phyloP scores from a whole-genome alignment of 73 alveolate species.

The Tetrahymena borealis region DNA sequence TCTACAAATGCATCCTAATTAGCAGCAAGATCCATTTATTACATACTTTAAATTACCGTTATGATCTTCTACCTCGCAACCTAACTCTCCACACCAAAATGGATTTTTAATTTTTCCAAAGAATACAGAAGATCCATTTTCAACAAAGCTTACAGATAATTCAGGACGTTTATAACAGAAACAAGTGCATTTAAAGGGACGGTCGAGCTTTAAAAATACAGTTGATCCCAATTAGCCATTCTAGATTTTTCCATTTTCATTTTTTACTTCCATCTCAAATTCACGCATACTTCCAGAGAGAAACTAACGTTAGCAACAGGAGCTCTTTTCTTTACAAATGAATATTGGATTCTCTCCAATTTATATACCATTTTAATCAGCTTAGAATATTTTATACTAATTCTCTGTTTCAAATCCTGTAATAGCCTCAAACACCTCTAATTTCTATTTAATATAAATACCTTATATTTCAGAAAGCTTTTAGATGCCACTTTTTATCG shows the following conservation, averaged over 20 bases:
- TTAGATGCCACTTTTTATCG: not conserved
- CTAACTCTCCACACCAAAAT: conserved; percentile 8
- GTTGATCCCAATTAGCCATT: not conserved
- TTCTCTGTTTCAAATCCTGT: conserved; percentile 25
- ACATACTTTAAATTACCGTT: not conserved
- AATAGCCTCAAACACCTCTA: not conserved
- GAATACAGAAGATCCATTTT: not conserved
- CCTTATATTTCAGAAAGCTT: not conserved
- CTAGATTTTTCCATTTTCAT: conserved; percentile 2
- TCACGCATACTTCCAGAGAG: conserved; percentile 6
- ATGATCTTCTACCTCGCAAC: not conserved
- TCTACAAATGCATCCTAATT: not conserved
- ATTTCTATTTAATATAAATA: not conserved
- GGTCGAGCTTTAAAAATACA: not conserved
- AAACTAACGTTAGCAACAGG: conserved; percentile 8
- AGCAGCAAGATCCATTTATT: not conserved
- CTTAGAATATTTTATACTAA: conserved; percentile 19
- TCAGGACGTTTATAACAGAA: conserved; percentile 27
- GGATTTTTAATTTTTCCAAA: conserved; percentile 23
- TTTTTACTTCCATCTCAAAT: conserved; percentile 17
- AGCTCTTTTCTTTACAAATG: conserved; percentile 15
- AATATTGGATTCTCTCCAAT: not conserved
- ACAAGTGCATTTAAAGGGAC: conserved; percentile 26
- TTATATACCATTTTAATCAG: conserved; percentile 7
- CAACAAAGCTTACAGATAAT: not conserved